Evolutionary conservation across 371 early-diverging fungal genomes (phyloP).

Genomic region (Syncephalastrum contaminatum): DNA sequence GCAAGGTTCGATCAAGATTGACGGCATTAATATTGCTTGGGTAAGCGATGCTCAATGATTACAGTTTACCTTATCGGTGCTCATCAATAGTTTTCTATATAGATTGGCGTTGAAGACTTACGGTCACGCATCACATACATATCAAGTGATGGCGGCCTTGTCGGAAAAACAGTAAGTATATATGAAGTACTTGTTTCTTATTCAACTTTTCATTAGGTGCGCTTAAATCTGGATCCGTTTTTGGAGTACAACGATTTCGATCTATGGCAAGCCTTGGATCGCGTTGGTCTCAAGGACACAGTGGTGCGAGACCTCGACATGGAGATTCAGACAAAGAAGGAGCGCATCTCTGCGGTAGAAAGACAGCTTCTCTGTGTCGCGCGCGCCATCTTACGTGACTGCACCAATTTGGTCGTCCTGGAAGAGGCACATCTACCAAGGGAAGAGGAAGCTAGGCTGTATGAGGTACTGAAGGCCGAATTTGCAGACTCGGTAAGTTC

Average conservation of each 20-base stretch:
- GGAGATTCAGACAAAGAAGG: slow-evolving; percentile 57
- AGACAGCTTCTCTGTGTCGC: slow-evolving; percentile 82
- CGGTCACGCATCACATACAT: slow-evolving; percentile 75
- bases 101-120: slow-evolving; percentile 70
- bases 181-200: neutral
- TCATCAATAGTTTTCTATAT: neutral
- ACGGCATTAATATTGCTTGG: slow-evolving; percentile 73
- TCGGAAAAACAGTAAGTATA: neutral
- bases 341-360: slow-evolving; percentile 77
- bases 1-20: slow-evolving; percentile 69
- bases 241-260: slow-evolving; percentile 71
- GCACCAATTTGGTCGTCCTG: slow-evolving; percentile 67
- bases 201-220: slow-evolving; percentile 32
- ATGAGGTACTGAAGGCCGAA: slow-evolving; percentile 76
- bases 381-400: slow-evolving; percentile 72
- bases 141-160: slow-evolving; percentile 73
- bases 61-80: neutral
- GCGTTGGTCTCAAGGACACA: slow-evolving; percentile 56
- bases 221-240: slow-evolving; percentile 85
- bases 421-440: slow-evolving; percentile 73
- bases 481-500: slow-evolving; percentile 64
- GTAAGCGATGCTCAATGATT: slow-evolving; percentile 17
- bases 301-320: slow-evolving; percentile 54
- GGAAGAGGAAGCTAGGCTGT: slow-evolving; percentile 76
- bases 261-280: slow-evolving; percentile 80